Percentiles rank a stretch among this genome's conserved stretches.
These are phyloP conservation scores for Lignosus rhinocerotis DNA, from an alignment of 1,284 basidiomycete species.

Conservation along the genomic window DNA sequence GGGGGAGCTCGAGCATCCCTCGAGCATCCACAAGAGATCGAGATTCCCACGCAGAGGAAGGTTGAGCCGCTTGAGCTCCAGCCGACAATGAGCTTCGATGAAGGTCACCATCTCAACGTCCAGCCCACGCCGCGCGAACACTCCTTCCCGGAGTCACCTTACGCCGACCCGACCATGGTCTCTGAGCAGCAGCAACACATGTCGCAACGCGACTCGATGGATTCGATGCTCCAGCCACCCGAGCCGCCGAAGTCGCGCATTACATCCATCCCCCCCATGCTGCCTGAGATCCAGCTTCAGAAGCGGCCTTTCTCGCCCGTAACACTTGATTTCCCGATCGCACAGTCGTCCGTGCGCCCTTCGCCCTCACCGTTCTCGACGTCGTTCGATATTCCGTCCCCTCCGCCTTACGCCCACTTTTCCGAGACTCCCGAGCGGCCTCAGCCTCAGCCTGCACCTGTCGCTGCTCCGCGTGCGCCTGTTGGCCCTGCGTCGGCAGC, in stretches of 20 bases:
- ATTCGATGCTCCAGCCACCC: constrained; percentile 43
- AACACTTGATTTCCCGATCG: constrained; percentile 36
- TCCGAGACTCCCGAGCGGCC: constrained; percentile 24
- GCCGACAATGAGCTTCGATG: constrained; percentile 16
- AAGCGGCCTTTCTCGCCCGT: constrained; percentile 39
- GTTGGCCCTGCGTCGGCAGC: constrained; percentile 2
- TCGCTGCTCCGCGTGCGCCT: not conserved
- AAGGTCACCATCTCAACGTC: constrained; percentile 11
- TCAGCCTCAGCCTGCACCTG: constrained; percentile 24
- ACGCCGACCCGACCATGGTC: constrained; percentile 27
- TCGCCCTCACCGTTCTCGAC: constrained; percentile 31
- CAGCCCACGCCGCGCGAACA: constrained; percentile 16
- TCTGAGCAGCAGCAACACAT: constrained; percentile 28
- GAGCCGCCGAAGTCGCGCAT: constrained; percentile 44
- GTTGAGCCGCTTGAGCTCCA: constrained; percentile 19
- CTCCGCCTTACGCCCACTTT: constrained; percentile 28
- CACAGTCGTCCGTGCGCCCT: constrained; percentile 18
- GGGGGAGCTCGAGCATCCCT: constrained; percentile 25
- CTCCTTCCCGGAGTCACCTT: constrained; percentile 26
- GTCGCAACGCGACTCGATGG: constrained; percentile 33
- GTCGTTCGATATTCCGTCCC: constrained; percentile 28
- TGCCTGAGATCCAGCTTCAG: constrained; percentile 49
- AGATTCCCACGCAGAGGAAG: constrained; percentile 2
- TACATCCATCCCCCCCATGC: constrained; percentile 49
- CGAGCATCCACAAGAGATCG: constrained; percentile 15